Evolutionary conservation across 1,284 basidiomycete genomes (phyloP), one percentile per base, ranked within the genome.

Genomic region (Papiliotrema laurentii): DNA sequence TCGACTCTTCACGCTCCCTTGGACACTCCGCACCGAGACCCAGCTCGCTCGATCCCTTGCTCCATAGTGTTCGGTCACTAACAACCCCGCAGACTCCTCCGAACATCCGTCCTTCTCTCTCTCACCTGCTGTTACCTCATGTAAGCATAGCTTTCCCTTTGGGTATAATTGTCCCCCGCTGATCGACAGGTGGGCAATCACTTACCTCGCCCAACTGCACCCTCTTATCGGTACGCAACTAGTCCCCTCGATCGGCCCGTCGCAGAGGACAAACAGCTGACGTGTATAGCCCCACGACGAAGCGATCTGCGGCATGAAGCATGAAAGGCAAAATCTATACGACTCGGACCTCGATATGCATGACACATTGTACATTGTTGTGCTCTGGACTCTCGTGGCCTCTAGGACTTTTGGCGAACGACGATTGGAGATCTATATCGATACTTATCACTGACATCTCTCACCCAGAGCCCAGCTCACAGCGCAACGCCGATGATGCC

Each of bases 171-270:
- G 5, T 3, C 13, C n/a, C 38, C 46, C 31, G 40, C 24, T 33
- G 21, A 25, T 43, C 18, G 26, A 25, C 49, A 73, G 71, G 71
- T 96, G 91, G 91, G 86, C 86, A 72, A 82, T 93, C 66, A 91
- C 91, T 6, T 96, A 93, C 71, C 79, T 94, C 65, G 88, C 89
- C 1, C 91, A 96, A 70, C 72, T 94, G 44, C 83, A 96, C 68
- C 92, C 91, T 40, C 78, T 96, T 49, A 84, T 93, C 66, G 75
- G 92, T 93, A 54, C 53, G 77, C 66, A 16, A 22, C 27, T 34
- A 22, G 36, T n/a, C 11, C 31, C 25, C 9, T 6, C 21, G 10
- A 21, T 47, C 16, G n/a, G 41, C 31, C 33, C 19, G 21, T n/a
- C n/a, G n/a, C n/a, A n/a, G n/a, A n/a, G n/a, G n/a, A n/a, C n/a